Evolutionary conservation across 1,284 basidiomycete genomes (phyloP).

Genomic region (Apiotrichum akiyoshidainum): DNA sequence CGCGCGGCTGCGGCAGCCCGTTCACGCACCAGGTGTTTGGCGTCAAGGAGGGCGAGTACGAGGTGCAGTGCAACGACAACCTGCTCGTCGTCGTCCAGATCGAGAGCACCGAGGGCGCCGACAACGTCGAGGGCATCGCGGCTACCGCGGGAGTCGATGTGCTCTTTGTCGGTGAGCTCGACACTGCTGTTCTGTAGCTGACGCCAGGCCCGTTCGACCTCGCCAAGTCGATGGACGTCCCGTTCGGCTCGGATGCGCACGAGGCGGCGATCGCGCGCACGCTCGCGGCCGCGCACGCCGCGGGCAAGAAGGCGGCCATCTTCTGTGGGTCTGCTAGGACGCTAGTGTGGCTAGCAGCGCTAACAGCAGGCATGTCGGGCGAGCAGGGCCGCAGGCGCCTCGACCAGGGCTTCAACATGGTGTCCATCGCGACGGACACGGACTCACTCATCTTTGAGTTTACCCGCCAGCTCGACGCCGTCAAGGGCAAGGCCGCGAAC

Average conservation of each 20-base stretch:
- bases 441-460: constrained; percentile 12
- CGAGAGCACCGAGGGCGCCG: constrained; percentile 37
- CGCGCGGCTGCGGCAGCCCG: constrained; percentile 38
- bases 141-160: constrained; percentile 34
- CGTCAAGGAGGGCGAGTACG: constrained; percentile 36
- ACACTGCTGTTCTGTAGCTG: not conserved
- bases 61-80: constrained; percentile 32
- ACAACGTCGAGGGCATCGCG: constrained; percentile 44
- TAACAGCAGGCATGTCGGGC: constrained; percentile 10
- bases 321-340: constrained; percentile 16
- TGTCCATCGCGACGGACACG: constrained; percentile 36
- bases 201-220: constrained; percentile 43
- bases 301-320: constrained; percentile 38
- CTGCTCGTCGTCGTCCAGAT: constrained; percentile 44
- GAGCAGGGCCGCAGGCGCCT: constrained; percentile 28
- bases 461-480: constrained; percentile 8
- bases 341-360: not conserved
- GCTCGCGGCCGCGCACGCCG: constrained; percentile 32
- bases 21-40: constrained; percentile 40
- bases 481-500: not conserved
- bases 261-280: constrained; percentile 38
- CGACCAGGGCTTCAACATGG: constrained; percentile 35
- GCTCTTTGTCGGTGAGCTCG: constrained; percentile 9
- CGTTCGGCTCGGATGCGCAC: constrained; percentile 17
- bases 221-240: constrained; percentile 33